Conservation (phyloP, 306 rosid genomes). For the Lathyrus sativus region DNA sequence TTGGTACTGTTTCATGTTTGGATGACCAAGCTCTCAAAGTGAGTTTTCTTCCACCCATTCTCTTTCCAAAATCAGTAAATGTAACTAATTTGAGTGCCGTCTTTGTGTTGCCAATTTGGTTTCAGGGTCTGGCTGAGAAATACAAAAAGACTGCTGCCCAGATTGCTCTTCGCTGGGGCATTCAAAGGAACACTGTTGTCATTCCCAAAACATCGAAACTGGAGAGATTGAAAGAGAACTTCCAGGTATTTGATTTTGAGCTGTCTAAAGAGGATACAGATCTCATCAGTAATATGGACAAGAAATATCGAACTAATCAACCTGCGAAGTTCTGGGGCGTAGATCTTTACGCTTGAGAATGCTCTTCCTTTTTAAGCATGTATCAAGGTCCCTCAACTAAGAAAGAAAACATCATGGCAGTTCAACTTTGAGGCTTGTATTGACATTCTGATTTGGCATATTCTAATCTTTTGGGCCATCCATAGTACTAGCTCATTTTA, state of each 20-base stretch:
- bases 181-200: conserved; percentile 68
- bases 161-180: conserved; percentile 80
- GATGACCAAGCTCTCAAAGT: conserved; percentile 78
- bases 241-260: conserved; percentile 69
- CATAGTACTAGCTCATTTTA: neutral
- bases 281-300: conserved; percentile 59
- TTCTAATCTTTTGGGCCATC: conserved; percentile 14
- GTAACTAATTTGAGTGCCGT: conserved; percentile 23
- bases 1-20: conserved; percentile 78
- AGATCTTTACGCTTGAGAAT: conserved; percentile 68
- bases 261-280: conserved; percentile 68
- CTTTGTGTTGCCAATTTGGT: conserved; percentile 5
- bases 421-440: conserved; percentile 26
- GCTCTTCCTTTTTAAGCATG: conserved; percentile 9
- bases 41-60: conserved; percentile 29
- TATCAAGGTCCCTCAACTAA: neutral
- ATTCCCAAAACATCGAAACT: conserved; percentile 83
- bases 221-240: conserved; percentile 81
- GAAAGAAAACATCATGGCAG: conserved; percentile 1
- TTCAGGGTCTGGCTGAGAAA: conserved; percentile 72
- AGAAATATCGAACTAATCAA: conserved; percentile 65
- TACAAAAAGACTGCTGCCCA: conserved; percentile 71
- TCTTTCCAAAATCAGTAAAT: conserved; percentile 13
- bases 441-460: conserved; percentile 1
- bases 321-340: conserved; percentile 86